Evolutionary conservation across 208 protist genomes (phyloP), one percentile per base, ranked within the genome.

Genomic region (Trypanosoma melophagium): DNA sequence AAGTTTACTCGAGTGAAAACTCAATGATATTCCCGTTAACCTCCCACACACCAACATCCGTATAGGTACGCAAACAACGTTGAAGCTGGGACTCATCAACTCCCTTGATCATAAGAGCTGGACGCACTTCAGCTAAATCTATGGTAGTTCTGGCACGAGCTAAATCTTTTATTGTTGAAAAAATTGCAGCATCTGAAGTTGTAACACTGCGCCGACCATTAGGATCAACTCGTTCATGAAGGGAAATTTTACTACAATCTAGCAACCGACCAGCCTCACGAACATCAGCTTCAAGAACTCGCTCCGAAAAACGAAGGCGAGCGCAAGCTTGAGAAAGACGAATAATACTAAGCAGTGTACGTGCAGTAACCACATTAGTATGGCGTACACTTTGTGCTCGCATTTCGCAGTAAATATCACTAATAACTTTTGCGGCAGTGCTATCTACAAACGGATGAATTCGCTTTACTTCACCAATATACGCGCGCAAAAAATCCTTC

Each of bases 301-400:
- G 87, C 25, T 83, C 73, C 7, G 83, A 88, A 59, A 98, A 92
- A 19, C 92, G 81, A 68, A 98, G 79, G 60, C 90, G 62, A n/a
- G 96, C 96, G 45, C 89, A 85, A 22, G 92, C 90, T 58, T 98
- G 94, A 21, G 92, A 89, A 7, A 99, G 83, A 51, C 98, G 96
- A 72, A 99, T 98, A 0, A 99, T 76, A 52, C 85, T 90, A 49
- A 96, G 75, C 21, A 96, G 64, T 14, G 89, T 92, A 65, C 91
- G 78, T 17, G 91, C 84, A 16, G 91, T 96, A 42, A 94, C 87
- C 3, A 93, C 82, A 60, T 90, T 94, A 70, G 73, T 96, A 47
- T 87, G 77, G 19, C 85, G 72, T 31, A 83, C 80, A 68, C 86
- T 85, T 50, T 94, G 83, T 38, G 83, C 78, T n/a, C 91, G 80